These are phyloP conservation scores for Candida glaebosa DNA, from an alignment of 805 yeast genomes.

Conservation along the genomic window DNA sequence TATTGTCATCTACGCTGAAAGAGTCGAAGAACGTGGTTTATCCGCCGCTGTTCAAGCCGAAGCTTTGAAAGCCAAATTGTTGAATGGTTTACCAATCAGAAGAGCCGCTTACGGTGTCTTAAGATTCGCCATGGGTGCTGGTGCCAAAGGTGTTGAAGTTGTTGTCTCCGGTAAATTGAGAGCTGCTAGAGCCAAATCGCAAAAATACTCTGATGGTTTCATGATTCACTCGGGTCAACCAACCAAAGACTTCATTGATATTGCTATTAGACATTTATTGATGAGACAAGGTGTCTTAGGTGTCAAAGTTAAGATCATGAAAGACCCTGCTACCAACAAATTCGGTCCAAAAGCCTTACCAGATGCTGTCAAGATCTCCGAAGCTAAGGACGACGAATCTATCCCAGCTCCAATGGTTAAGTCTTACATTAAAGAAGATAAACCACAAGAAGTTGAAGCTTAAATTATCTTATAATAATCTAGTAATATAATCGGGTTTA, in stretches of 20 bases:
- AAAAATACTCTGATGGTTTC: conserved; percentile 99
- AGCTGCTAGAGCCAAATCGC: conserved; percentile 99
- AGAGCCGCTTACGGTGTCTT: conserved; percentile 99
- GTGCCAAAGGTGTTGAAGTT: conserved; percentile 99
- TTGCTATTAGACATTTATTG: conserved; percentile 98
- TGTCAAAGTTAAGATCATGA: conserved; percentile 99
- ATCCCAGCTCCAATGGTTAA: conserved; percentile 79
- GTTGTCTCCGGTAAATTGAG: conserved; percentile 99
- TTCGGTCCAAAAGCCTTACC: conserved; percentile 90
- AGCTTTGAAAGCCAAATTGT: conserved; percentile 95
- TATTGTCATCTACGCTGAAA: conserved; percentile 94
- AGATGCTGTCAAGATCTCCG: conserved; percentile 87
- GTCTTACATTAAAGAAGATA: conserved; percentile 55
- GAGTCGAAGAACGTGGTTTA: conserved; percentile 99
- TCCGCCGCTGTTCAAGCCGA: conserved; percentile 99
- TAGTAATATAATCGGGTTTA: background rate
- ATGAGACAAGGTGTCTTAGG: conserved; percentile 99
- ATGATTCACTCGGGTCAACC: conserved; percentile 99
- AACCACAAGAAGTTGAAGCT: conserved; percentile 31
- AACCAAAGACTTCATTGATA: conserved; percentile 96
- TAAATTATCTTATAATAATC: conserved; percentile 21
- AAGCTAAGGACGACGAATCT: conserved; percentile 84
- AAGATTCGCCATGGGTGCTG: conserved; percentile 99
- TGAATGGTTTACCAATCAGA: conserved; percentile 98
- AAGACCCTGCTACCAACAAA: conserved; percentile 89